Base-by-base conservation (phyloP, 1,284 basidiomycete species). In the Naganishia sp. region DNA sequence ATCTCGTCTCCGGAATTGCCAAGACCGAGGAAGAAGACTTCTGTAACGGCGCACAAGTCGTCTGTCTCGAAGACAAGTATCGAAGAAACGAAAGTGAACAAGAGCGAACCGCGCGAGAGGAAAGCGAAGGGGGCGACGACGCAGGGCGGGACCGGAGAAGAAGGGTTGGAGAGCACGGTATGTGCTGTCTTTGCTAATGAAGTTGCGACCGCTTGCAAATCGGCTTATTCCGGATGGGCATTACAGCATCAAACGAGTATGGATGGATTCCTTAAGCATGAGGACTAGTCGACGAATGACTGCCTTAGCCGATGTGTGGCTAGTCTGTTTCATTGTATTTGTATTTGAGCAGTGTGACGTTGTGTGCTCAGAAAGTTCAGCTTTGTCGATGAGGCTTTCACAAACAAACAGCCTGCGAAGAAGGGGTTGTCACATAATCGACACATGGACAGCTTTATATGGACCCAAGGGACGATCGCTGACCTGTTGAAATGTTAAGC, bases 241-340 rank as follows among this genome's bases (percentile, higher is more conserved):
- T 35, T 13, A 52, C 17, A 51, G 64, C 52, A 61, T 47, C 65
- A 66, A 23, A 66, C 58, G 10, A 61, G 50, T 11, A 23, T 66
- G 51, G 65, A 66, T 43, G 57, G 52, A n/a, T 66, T 66, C 28
- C 18, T 66, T 18, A 55, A 61, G 35, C 49, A 61, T 31, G 64
- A 65, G 10, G 53, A 42, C 39, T 64, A 32, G 43, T 21, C 25
- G 17, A 10, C 7, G 32, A 4, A 46, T 46, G 18, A 39, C 35
- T 39, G 10, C 13, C 13, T 2, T 39, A 39, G 35, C 35, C 35
- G 28, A 1, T 28, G 28, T 28, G 28, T 28, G 28, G 28, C 28
- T 6, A 39, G 35, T 39, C 35, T 9, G 35, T 10, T 39, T 39
- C 35, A 39, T 28, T 28, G 2, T 2, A 9, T 4, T 39, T 13